Conservation (phyloP, 169 alveolate species). For the Eimeria zaria region DNA sequence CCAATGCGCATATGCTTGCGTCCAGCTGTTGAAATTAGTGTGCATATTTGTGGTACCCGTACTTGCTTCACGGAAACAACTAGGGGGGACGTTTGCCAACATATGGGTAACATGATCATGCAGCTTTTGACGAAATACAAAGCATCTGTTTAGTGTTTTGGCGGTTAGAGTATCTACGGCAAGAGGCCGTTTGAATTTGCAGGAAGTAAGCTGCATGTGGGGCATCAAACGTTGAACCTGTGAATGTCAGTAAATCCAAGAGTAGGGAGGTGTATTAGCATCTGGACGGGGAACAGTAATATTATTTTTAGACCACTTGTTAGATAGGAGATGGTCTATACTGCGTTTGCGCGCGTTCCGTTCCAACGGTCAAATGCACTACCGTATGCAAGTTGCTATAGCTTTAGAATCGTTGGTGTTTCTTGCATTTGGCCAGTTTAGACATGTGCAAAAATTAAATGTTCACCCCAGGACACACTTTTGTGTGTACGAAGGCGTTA, state of each 20-base stretch:
- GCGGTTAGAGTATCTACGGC: neutral
- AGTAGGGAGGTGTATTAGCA: neutral
- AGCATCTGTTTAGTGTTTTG: neutral
- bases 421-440: neutral
- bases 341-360: neutral
- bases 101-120: neutral
- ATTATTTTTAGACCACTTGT: no score
- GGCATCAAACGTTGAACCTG: neutral
- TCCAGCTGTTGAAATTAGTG: no score
- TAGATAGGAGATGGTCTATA: no score
- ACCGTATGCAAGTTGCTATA: neutral
- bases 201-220: neutral
- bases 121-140: neutral
- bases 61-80: no score
- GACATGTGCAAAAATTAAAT: no score
- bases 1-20: no score
- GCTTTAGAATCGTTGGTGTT: neutral
- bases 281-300: no score
- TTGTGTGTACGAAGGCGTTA: neutral
- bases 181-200: neutral
- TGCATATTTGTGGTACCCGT: no score
- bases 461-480: neutral
- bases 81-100: no score
- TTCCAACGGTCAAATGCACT: neutral
- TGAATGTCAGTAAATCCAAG: neutral